These are phyloP conservation scores for Voacanga thouarsii DNA, from an alignment of 257 asterid genomes.

Conservation along the genomic window DNA sequence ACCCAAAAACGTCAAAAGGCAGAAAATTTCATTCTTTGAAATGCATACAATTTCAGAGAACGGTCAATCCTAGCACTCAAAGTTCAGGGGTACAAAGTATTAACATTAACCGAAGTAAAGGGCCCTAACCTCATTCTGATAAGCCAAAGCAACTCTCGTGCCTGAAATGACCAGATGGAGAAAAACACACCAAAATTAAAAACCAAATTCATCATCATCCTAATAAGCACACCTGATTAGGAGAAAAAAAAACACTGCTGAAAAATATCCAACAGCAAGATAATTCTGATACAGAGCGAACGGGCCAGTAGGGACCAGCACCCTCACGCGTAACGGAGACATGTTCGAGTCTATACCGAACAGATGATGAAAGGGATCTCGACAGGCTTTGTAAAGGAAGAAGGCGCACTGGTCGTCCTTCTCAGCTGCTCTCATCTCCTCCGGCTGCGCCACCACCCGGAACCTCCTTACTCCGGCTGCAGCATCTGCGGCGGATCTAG, in stretches of 20 bases:
- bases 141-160: slow-evolving; percentile 80
- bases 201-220: background rate
- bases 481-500: slow-evolving; percentile 20
- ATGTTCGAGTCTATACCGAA: slow-evolving; percentile 41
- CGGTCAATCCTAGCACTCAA: background rate
- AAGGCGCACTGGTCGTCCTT: slow-evolving; percentile 97
- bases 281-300: background rate
- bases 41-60: background rate
- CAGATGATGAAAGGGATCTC: slow-evolving; percentile 97
- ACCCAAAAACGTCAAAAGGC: background rate
- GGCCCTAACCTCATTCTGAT: slow-evolving; percentile 80
- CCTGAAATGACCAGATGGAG: slow-evolving; percentile 37
- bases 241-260: background rate
- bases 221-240: no score
- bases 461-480: slow-evolving; percentile 48
- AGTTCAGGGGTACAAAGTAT: background rate
- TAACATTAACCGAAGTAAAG: background rate
- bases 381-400: slow-evolving; percentile 92
- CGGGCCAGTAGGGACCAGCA: background rate
- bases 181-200: background rate
- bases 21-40: background rate
- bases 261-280: background rate
- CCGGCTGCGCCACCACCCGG: slow-evolving; percentile 92
- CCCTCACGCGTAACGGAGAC: background rate
- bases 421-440: slow-evolving; percentile 97